Percentiles rank a stretch among this genome's conserved stretches.
phyloP scores from a whole-genome alignment of 2,329 filamentous ascomycete genomes.

The Penicillium brasilianum region DNA sequence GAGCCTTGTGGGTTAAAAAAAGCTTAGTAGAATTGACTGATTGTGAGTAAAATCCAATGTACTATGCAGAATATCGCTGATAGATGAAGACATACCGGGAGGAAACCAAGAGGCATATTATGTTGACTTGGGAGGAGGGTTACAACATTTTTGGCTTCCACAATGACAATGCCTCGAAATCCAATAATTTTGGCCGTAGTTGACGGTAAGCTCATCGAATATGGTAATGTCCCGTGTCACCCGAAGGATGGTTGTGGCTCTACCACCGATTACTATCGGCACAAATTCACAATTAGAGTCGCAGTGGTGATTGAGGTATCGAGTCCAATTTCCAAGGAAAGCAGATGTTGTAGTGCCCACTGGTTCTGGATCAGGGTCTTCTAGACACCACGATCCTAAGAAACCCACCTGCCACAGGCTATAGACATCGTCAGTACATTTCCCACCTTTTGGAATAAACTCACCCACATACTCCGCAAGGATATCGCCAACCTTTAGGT shows the following conservation, averaged over 20 bases:
- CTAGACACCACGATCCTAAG: not conserved
- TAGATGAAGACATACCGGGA: too few species aligned
- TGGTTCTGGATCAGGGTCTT: too few species aligned
- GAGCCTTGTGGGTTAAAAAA: not conserved
- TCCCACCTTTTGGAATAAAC: slow-evolving; percentile 6
- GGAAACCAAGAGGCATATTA: not conserved
- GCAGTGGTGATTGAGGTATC: slow-evolving; percentile 46
- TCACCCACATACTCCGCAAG: slow-evolving; percentile 37
- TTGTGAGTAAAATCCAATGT: not conserved
- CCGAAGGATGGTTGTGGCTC: slow-evolving; percentile 27
- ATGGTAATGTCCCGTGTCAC: slow-evolving; percentile 33
- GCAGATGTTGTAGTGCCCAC: slow-evolving; percentile 19
- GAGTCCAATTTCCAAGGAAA: slow-evolving; percentile 40
- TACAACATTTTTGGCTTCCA: not conserved
- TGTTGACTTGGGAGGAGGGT: not conserved
- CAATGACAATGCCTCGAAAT: not conserved
- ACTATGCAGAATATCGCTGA: not conserved
- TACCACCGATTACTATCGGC: slow-evolving; percentile 27
- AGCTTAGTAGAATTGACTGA: not conserved
- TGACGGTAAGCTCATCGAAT: slow-evolving; percentile 42
- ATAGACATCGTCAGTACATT: not conserved
- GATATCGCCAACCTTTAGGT: slow-evolving; percentile 31
- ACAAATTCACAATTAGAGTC: slow-evolving; percentile 31
- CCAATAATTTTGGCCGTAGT: slow-evolving; percentile 42
- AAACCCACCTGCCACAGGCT: not conserved